Evolutionary conservation across 2,329 filamentous ascomycete species (phyloP), one percentile per base, ranked within the genome.

Genomic region (Talaromyces sp.): DNA sequence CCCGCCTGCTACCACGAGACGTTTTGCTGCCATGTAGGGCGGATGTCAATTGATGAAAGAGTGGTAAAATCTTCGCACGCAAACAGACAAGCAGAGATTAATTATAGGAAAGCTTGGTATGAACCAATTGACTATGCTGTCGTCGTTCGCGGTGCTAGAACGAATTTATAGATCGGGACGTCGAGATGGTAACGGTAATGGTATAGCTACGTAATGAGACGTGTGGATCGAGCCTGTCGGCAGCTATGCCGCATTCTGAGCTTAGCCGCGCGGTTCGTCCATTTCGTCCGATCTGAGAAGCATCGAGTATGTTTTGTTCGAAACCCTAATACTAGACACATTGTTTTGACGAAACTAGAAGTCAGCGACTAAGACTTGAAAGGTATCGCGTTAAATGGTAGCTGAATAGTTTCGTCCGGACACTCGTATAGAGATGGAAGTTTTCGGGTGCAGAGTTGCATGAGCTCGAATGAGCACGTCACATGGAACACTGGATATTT

Each of bases 1-100:
- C 64, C 93, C 93, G 68, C 95, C 95, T 68, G 91, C 96, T 61
- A 99, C 92, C 46, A 98, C 87, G 48, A 99, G 82, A 77, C 87
- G 89, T 79, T 92, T 96, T 63, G 86, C 81, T 57, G 83, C 82
- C 67, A 83, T 81, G 50, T 12, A 12, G 31, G n/a, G 28, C 3
- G 18, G 5, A 12, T 52, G 21, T 33, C 46, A 31, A 50, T 50
- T 50, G 44, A 28, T 16, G 12, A n/a, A 31, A 33, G n/a, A 14
- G 3, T 12, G 12, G 21, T 33, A 18, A 12, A 9, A 48, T 28
- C 4, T 44, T 21, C 9, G n/a, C 40, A 44, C 40, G 12, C 3
- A 5, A 21, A n/a, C 2, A 21, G 39, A 4, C 9, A 42, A 21
- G 4, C 21, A n/a, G 21, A 12, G 6, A 21, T 3, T 16, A 8